A percentile compares a stretch with the other conserved stretches of the same genome.
Evolutionary conservation across 805 yeast species (phyloP).

Genomic region (Metschnikowia baotianmanensis): DNA sequence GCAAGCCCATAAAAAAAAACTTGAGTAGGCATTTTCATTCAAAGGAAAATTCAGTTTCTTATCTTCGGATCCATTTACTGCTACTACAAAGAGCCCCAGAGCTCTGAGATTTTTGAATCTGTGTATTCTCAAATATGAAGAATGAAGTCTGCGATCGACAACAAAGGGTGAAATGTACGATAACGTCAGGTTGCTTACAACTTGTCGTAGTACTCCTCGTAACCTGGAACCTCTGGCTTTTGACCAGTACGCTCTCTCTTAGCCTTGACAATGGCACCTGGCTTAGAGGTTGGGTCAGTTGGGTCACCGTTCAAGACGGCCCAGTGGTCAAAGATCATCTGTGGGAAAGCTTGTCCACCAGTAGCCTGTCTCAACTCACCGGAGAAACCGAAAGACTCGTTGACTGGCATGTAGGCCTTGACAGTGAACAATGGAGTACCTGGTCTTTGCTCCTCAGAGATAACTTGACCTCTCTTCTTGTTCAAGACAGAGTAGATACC

Average conservation of each 20-base stretch:
- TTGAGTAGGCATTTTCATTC: too few species aligned
- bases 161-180: conserved; percentile 17
- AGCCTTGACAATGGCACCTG: conserved; percentile 56
- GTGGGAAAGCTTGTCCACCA: conserved; percentile 99
- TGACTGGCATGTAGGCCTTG: conserved; percentile 99
- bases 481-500: conserved; percentile 99
- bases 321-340: conserved; percentile 99
- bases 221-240: conserved; percentile 97
- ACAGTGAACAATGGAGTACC: conserved; percentile 99
- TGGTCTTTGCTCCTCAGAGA: conserved; percentile 99
- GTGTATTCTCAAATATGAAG: conserved; percentile 14
- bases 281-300: conserved; percentile 71
- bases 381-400: conserved; percentile 99
- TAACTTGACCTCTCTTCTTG: conserved; percentile 99
- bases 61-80: too few species aligned
- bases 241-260: conserved; percentile 94
- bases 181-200: conserved; percentile 46
- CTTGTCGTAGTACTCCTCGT: conserved; percentile 98
- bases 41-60: too few species aligned
- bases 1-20: too few species aligned
- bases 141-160: conserved; percentile 12
- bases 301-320: conserved; percentile 88
- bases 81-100: not conserved
- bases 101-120: conserved; percentile 10
- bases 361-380: conserved; percentile 99